A percentile compares a stretch with the other conserved stretches of the same genome.
Conservation (phyloP, 1,284 basidiomycete species). For the Thelephora terrestris region DNA sequence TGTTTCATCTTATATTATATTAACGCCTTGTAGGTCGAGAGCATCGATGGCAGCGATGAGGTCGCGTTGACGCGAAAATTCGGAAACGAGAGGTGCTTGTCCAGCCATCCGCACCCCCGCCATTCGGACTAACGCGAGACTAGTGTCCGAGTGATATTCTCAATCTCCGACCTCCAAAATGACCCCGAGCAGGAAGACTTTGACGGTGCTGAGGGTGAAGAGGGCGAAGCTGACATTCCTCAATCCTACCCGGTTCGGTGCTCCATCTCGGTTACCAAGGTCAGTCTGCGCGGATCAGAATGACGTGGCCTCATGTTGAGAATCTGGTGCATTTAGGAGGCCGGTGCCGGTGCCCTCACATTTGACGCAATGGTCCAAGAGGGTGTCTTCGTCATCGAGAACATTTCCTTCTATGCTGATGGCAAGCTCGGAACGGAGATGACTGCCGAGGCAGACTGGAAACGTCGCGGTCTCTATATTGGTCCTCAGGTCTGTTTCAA, state of each 20-base stretch:
- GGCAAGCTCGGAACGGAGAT: slow-evolving; percentile 65
- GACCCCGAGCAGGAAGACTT: slow-evolving; percentile 37
- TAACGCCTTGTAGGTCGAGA: slow-evolving; percentile 46
- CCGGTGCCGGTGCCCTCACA: slow-evolving; percentile 51
- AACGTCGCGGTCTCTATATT: slow-evolving; percentile 83
- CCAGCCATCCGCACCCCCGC: background rate
- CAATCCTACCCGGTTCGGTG: slow-evolving; percentile 63
- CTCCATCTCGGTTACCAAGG: slow-evolving; percentile 81
- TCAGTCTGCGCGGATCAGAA: slow-evolving; percentile 28
- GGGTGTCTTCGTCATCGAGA: slow-evolving; percentile 81
- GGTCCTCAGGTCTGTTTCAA: slow-evolving; percentile 65
- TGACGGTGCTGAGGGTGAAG: slow-evolving; percentile 25
- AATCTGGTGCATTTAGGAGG: slow-evolving; percentile 4
- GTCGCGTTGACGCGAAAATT: slow-evolving; percentile 75
- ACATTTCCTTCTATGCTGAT: slow-evolving; percentile 80
- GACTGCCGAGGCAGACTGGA: slow-evolving; percentile 89
- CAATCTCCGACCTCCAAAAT: slow-evolving; percentile 65
- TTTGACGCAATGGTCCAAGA: slow-evolving; percentile 80
- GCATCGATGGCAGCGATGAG: slow-evolving; percentile 72
- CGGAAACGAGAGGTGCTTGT: slow-evolving; percentile 82
- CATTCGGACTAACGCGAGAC: slow-evolving; percentile 2
- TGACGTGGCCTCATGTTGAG: background rate
- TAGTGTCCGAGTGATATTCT: slow-evolving; percentile 76
- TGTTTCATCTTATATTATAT: background rate
- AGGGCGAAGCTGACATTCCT: slow-evolving; percentile 30